Evolutionary conservation across 352 stramenopile species (phyloP).

Genomic region (Phytophthora colocasiae): DNA sequence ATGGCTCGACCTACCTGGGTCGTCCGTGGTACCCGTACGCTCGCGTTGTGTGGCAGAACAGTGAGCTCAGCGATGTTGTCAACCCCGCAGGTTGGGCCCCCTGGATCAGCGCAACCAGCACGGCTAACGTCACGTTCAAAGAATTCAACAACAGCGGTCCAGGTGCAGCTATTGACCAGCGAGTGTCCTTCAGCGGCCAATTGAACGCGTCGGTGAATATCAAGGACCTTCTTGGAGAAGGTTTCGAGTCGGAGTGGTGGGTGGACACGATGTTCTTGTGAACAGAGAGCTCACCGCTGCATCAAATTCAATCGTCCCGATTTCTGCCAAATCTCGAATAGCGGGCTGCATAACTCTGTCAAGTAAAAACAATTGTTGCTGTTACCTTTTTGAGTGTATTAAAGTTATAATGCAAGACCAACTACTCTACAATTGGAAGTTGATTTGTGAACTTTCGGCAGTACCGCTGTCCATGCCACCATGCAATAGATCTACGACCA

Average conservation of each 20-base stretch:
- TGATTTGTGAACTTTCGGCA: too few relatives aligned
- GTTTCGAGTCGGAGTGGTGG: not conserved
- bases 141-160: constrained; percentile 15
- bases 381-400: too few relatives aligned
- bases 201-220: constrained; percentile 4
- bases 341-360: too few relatives aligned
- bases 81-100: constrained; percentile 2
- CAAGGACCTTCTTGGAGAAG: constrained; percentile 3
- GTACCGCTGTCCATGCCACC: too few relatives aligned
- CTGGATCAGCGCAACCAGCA: constrained; percentile 1
- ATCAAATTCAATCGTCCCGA: too few relatives aligned
- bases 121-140: constrained; percentile 12
- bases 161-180: constrained; percentile 1
- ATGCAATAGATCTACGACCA: too few relatives aligned
- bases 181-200: constrained; percentile 5
- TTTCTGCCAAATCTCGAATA: too few relatives aligned
- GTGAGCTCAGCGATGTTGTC: constrained; percentile 8
- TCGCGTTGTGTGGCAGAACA: constrained; percentile 15
- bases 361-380: not conserved
- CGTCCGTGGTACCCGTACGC: constrained; percentile 9
- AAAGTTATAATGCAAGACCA: too few relatives aligned
- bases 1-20: constrained; percentile 5
- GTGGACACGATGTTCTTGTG: not conserved
- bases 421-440: too few relatives aligned
- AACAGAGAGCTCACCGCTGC: not conserved